Base-by-base conservation (phyloP, 2,329 filamentous ascomycete genomes). In the Penicillium sp. region DNA sequence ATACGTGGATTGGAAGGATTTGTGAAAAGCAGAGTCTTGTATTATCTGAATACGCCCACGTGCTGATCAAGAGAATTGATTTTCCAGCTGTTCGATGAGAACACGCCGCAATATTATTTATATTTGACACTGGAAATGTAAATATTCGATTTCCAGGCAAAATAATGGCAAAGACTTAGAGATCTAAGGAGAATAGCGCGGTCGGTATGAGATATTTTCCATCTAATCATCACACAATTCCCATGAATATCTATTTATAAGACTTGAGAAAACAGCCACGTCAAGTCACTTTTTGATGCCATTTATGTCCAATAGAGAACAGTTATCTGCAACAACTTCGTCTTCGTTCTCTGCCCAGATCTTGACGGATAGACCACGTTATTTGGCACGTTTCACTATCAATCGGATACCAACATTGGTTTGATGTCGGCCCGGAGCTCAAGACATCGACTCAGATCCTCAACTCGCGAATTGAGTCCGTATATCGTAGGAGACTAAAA, bases 371-470 rank as follows among this genome's bases (percentile, higher is more conserved):
- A 30, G 13, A 40, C 19, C 13, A 13, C 30, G 10, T 9, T 35
- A 62, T 52, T 59, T 49, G 53, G 47, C 49, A 55, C 9, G 53
- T 60, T 61, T 23, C 43, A 35, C 14, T 16, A 16, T 18, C 44
- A 35, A 16, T 50, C 52, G 56, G 55, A 47, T 51, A 38, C 30
- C 51, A 55, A 54, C 47, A 19, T 49, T 41, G 13, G 40, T 46
- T 46, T n/a, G 8, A 32, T 36, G 36, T 19, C 18, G 40, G 23
- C n/a, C 32, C 44, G 45, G 38, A 42, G 46, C 18, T 13, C 30
- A 44, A 46, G 40, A 41, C 44, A 35, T 34, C 30, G 47, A 58
- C 51, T 52, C 35, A 49, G 39, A 55, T 51, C 38, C 34, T 16
- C 27, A 47, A 32, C 41, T 48, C 11, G 16, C 36, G 23, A 23